Evolutionary conservation across 2,329 filamentous ascomycete species (phyloP), one percentile per base, ranked within the genome.

Genomic region (Cladophialophora psammophila): DNA sequence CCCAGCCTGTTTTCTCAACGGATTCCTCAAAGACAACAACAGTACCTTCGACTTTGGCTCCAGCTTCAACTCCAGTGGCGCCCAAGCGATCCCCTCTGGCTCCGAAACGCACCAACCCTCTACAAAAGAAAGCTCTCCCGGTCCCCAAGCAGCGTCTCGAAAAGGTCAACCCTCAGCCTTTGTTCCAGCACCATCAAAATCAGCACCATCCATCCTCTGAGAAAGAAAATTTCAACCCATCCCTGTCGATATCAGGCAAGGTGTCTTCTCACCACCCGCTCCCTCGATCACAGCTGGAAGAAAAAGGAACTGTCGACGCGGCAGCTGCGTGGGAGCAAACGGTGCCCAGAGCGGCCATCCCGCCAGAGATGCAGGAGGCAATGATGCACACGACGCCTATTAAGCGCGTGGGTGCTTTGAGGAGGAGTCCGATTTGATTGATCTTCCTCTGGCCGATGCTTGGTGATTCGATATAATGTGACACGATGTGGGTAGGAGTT

Each of bases 351-450:
- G 65, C 72, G 15, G 72, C 72, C 4, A 72, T 73, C 36, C 59
- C 72, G 50, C 72, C 72, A 4, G 72, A 71, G 31, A 64, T 71
- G 53, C 72, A 73, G 65, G 72, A 73, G 64, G 65, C 58, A 15
- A 71, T 73, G 69, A 71, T 72, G 68, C 63, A 61, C 36, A 63
- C 12, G 10, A 73, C 70, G 57, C 72, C 72, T 35, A 69, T 73
- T 35, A 72, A 72, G 68, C 67, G 72, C 5, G 63, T 70, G 3
- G 72, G 72, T 18, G 72, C 72, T n/a, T 66, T 73, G 61, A 68
- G 72, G 52, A 64, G 72, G 57, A 72, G 71, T 64, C 72, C 72
- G 42, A 68, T 73, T n/a, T 69, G 61, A 69, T 40, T 15, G 58
- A 53, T 18, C 8, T 31, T 18, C n/a, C 8, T 8, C 13, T 56